Conservation (phyloP, 2,329 filamentous ascomycete genomes). For the Pezicula carpinea region DNA sequence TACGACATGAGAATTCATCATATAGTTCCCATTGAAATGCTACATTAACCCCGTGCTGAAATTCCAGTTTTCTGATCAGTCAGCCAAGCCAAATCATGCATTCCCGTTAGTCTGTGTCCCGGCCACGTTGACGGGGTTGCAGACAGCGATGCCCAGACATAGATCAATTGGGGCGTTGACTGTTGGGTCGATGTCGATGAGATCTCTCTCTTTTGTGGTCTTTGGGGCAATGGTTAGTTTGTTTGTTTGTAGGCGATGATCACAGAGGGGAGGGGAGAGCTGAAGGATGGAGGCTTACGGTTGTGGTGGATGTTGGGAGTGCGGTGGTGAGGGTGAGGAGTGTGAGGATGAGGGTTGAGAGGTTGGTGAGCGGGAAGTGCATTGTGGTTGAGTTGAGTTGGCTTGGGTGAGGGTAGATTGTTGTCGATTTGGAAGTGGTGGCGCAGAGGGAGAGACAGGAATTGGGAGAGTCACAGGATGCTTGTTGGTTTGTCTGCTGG, state of each 20-base stretch:
- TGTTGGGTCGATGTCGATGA: slow-evolving; percentile 8
- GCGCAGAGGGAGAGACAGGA: no score
- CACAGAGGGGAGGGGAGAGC: background rate
- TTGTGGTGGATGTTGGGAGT: background rate
- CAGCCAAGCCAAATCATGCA: background rate
- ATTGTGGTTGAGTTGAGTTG: background rate
- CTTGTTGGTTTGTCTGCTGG: no score
- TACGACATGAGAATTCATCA: no score
- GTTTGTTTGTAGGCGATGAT: background rate
- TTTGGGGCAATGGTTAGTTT: background rate
- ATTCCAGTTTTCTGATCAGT: no score
- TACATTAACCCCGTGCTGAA: no score
- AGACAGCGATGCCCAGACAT: slow-evolving; percentile 15
- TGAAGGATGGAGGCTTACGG: background rate
- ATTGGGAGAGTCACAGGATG: no score
- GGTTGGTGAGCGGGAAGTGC: background rate
- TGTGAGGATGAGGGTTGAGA: background rate
- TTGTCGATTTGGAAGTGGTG: no score
- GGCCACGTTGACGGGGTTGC: slow-evolving; percentile 17
- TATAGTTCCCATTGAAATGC: no score
- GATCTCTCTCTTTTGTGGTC: slow-evolving; percentile 3
- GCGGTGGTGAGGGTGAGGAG: background rate
- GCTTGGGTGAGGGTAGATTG: background rate
- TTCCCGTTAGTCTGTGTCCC: background rate
- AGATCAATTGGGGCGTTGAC: slow-evolving; percentile 9